phyloP scores from a whole-genome alignment of 2,329 filamentous ascomycete genomes.

The Sodiomyces alkalinus region DNA sequence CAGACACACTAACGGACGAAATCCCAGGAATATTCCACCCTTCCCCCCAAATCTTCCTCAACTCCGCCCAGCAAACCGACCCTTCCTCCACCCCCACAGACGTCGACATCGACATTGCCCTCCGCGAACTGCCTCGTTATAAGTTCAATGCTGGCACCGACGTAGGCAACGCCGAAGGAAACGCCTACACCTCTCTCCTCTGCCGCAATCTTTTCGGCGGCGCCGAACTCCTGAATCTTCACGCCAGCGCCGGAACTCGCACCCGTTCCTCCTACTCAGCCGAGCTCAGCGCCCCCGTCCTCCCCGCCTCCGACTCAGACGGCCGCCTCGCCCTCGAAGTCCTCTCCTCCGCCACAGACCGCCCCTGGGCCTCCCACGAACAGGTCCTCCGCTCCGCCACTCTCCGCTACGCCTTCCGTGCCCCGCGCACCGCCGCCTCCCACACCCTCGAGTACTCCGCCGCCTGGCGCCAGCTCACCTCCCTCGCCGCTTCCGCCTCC shows the following conservation, averaged over 20 bases:
- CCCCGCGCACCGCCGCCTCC: constrained; percentile 33
- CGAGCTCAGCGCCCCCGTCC: constrained; percentile 66
- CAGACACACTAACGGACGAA: too few species aligned
- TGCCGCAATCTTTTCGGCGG: constrained; percentile 91
- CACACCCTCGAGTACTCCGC: constrained; percentile 72
- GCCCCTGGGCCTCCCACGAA: constrained; percentile 88
- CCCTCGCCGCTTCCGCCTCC: constrained; percentile 59
- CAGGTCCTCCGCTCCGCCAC: constrained; percentile 70
- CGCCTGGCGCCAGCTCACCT: constrained; percentile 79
- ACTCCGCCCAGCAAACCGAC: constrained; percentile 54
- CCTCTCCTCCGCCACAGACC: constrained; percentile 70
- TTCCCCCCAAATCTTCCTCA: constrained; percentile 68
- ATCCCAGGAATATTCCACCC: constrained; percentile 88
- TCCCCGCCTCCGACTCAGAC: constrained; percentile 65
- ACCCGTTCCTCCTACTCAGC: constrained; percentile 87
- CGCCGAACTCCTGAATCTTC: constrained; percentile 75
- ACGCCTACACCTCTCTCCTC: constrained; percentile 74
- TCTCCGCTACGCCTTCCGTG: constrained; percentile 55
- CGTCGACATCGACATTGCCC: constrained; percentile 67
- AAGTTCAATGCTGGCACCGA: constrained; percentile 91
- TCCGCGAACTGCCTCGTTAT: constrained; percentile 70
- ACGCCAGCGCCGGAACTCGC: constrained; percentile 77
- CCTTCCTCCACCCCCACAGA: constrained; percentile 59
- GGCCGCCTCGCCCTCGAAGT: constrained; percentile 65
- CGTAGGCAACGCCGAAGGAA: constrained; percentile 84